Evolutionary conservation across 352 stramenopile genomes (phyloP).

Genomic region (Phytophthora palmivora): DNA sequence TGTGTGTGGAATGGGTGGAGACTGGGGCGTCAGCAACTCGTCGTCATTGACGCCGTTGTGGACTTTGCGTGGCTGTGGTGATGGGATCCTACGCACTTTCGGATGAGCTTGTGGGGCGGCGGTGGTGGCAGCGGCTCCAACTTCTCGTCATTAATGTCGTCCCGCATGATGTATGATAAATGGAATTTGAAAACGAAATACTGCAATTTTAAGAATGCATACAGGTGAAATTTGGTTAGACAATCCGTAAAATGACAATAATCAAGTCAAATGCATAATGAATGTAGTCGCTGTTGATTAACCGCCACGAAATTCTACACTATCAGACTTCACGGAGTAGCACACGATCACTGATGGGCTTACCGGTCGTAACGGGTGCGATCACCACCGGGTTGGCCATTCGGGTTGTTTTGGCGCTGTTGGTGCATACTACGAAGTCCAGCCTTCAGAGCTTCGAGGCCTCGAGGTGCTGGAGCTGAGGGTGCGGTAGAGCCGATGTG

Average conservation of each 20-base stretch:
- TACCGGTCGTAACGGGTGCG: constrained; percentile 68
- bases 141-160: constrained; percentile 40
- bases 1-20: constrained; percentile 55
- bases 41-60: constrained; percentile 18
- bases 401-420: constrained; percentile 52
- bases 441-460: constrained; percentile 80
- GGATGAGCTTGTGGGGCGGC: constrained; percentile 44
- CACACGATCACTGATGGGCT: constrained; percentile 13
- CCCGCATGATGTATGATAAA: constrained; percentile 3
- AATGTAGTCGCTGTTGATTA: no score
- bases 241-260: no score
- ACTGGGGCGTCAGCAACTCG: constrained; percentile 37
- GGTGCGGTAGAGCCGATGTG: constrained; percentile 39
- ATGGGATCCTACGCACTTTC: constrained; percentile 10
- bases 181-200: background rate
- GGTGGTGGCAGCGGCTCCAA: constrained; percentile 64
- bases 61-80: background rate
- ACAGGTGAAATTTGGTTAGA: no score
- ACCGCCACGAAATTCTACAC: constrained; percentile 38
- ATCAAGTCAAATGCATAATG: no score
- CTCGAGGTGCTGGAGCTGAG: constrained; percentile 32
- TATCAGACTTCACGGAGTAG: constrained; percentile 23
- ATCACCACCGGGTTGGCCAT: constrained; percentile 28
- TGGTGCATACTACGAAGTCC: constrained; percentile 89
- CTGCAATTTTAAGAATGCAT: no score